Conservation (phyloP, 192 early-diverging fungal genomes). For the Coemansia sp. region DNA sequence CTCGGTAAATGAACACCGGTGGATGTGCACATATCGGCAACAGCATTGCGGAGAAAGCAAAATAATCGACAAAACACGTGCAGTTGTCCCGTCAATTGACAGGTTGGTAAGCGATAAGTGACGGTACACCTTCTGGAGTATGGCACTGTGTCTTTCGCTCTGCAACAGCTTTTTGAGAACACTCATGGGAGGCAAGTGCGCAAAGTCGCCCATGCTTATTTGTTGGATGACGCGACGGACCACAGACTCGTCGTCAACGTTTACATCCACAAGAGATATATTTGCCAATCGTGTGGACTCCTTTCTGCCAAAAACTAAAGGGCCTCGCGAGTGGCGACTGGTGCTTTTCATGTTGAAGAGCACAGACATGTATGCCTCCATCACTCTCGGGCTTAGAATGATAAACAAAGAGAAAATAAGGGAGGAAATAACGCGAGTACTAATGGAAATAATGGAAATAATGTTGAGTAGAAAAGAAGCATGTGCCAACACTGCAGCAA, state of each 20-base stretch:
- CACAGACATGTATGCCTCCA: constrained; percentile 33
- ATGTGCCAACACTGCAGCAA: neutral
- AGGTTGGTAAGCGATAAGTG: constrained; percentile 9
- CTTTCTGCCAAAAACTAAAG: constrained; percentile 10
- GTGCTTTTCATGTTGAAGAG: constrained; percentile 21
- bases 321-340: neutral
- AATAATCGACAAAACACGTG: constrained; percentile 27
- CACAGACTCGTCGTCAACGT: constrained; percentile 15
- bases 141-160: constrained; percentile 6
- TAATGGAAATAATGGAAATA: neutral
- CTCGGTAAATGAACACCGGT: constrained; percentile 33
- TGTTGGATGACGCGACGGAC: constrained; percentile 20
- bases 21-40: constrained; percentile 23
- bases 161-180: constrained; percentile 29
- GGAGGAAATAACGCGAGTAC: neutral
- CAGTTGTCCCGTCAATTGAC: constrained; percentile 27
- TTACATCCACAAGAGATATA: neutral
- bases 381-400: neutral
- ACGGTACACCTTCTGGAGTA: constrained; percentile 19
- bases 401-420: neutral
- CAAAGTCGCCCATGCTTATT: constrained; percentile 36
- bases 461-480: neutral
- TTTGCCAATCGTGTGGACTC: neutral
- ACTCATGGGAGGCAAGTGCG: constrained; percentile 26
- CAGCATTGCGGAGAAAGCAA: constrained; percentile 29